Base-by-base conservation (phyloP, 1,284 basidiomycete genomes). In the Taiwanofungus camphoratus region DNA sequence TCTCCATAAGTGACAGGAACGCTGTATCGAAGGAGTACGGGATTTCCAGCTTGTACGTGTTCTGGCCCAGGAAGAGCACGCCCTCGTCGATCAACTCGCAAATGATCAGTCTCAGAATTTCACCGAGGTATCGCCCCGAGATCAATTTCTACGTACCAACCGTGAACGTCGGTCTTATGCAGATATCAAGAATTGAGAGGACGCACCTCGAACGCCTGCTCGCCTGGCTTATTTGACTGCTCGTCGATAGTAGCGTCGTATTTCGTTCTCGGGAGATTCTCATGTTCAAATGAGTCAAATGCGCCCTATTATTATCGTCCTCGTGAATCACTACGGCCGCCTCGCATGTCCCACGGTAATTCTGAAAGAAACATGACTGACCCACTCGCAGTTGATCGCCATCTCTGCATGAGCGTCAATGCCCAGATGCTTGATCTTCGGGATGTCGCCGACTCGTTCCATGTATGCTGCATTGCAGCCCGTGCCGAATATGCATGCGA, bases 381-480 rank as follows among this genome's bases (percentile, higher is more conserved):
- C 88, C 87, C 89, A 92, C 76, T 95, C 92, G 65, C 92, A 95
- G 67, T 99, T 99, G 66, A 99, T 97, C 8, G 87, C 95, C 82
- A 99, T 97, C 50, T 88, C 73, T 34, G 73, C 79, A 9, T 74
- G 67, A 2, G 66, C 67, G 44, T 87, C 81, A 50, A 97, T 74
- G 1, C 83, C 82, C 18, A 94, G 68, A 45, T 80, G 55, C 46
- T 78, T 73, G 54, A 98, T 80, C 76, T 99, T 92, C 38, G 79
- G 77, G 33, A 88, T 84, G 47, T 79, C 71, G 26, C 67, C 66
- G 15, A 94, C 78, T 48, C 84, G 82, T 64, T 99, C 95, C 88
- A 93, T 92, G 61, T 94, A 95, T 4, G 95, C 95, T 0, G 95
- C 96, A 64, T 99, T 99, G 64, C 95, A 99, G 1, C 95, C 95